These are phyloP conservation scores for Alternaria triticimaculans DNA, from an alignment of 2,329 filamentous ascomycete genomes.

Conservation along the genomic window DNA sequence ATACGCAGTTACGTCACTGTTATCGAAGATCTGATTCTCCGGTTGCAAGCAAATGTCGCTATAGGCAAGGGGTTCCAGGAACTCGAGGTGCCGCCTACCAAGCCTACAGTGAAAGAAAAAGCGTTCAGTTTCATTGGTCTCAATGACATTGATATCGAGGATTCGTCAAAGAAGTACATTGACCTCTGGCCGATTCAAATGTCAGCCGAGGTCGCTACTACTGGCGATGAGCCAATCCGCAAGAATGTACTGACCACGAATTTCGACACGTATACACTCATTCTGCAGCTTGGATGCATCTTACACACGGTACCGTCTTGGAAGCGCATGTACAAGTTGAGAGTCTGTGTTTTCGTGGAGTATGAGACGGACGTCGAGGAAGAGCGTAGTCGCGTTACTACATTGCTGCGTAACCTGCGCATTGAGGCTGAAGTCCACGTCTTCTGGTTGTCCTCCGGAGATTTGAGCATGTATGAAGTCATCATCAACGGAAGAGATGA, in stretches of 20 bases:
- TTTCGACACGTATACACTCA: slow-evolving; percentile 90
- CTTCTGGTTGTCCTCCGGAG: slow-evolving; percentile 79
- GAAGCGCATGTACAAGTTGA: slow-evolving; percentile 74
- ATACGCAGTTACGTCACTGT: slow-evolving; percentile 80
- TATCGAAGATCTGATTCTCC: slow-evolving; percentile 79
- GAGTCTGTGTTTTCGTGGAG: slow-evolving; percentile 87
- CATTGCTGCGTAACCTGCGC: slow-evolving; percentile 78
- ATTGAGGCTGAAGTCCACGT: slow-evolving; percentile 81
- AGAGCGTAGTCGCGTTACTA: slow-evolving; percentile 73
- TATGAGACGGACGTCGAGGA: slow-evolving; percentile 85
- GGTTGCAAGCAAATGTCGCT: slow-evolving; percentile 82
- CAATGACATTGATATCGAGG: slow-evolving; percentile 53
- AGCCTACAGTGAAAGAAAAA: slow-evolving; percentile 37
- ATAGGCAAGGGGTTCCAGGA: slow-evolving; percentile 81
- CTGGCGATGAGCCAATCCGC: slow-evolving; percentile 50
- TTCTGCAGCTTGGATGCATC: slow-evolving; percentile 85
- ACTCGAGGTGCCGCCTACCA: slow-evolving; percentile 69
- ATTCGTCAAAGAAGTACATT: slow-evolving; percentile 76
- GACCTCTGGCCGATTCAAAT: slow-evolving; percentile 94
- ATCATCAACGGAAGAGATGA: slow-evolving; percentile 74
- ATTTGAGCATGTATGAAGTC: slow-evolving; percentile 72
- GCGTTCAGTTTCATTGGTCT: slow-evolving; percentile 35
- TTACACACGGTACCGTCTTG: slow-evolving; percentile 80
- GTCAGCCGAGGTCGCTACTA: slow-evolving; percentile 79
- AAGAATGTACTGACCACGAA: slow-evolving; percentile 80